Evolutionary conservation across 1,284 basidiomycete species (phyloP).

Genomic region (Cystobasidiaceae sp.): DNA sequence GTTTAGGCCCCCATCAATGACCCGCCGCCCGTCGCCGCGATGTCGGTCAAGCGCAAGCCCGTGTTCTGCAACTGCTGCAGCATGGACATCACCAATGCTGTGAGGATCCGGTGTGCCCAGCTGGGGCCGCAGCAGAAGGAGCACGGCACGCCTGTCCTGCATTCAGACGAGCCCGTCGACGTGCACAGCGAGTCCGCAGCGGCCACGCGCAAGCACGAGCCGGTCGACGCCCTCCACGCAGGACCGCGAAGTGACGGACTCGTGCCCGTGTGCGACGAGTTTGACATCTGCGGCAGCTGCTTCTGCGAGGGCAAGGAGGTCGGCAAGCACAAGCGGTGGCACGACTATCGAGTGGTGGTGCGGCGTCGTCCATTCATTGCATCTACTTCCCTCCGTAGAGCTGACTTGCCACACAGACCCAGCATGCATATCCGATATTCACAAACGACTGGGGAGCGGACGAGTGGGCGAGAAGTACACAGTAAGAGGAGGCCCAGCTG

Average conservation of each 20-base stretch:
- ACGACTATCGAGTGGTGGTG: slow-evolving; percentile 90
- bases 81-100: slow-evolving; percentile 44
- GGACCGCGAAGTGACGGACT: slow-evolving; percentile 21
- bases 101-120: slow-evolving; percentile 44
- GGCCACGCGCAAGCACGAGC: slow-evolving; percentile 23
- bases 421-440: slow-evolving; percentile 94
- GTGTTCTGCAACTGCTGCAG: slow-evolving; percentile 42
- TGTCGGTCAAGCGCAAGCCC: slow-evolving; percentile 32
- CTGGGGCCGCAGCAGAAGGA: slow-evolving; percentile 29
- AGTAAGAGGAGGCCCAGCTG: not conserved
- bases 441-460: slow-evolving; percentile 95
- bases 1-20: too few relatives aligned
- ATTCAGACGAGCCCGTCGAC: not conserved
- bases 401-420: slow-evolving; percentile 55
- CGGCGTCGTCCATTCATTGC: slow-evolving; percentile 42
- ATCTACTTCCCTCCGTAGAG: not conserved
- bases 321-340: slow-evolving; percentile 75
- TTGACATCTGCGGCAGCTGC: slow-evolving; percentile 56
- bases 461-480: slow-evolving; percentile 65
- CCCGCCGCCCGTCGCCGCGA: too few relatives aligned
- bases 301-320: slow-evolving; percentile 91
- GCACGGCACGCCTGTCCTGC: slow-evolving; percentile 15
- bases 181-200: slow-evolving; percentile 13
- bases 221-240: slow-evolving; percentile 15
- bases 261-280: slow-evolving; percentile 42